These are phyloP conservation scores for Musa beccarii DNA, from an alignment of 176 grass and related monocot genomes.

Conservation along the genomic window DNA sequence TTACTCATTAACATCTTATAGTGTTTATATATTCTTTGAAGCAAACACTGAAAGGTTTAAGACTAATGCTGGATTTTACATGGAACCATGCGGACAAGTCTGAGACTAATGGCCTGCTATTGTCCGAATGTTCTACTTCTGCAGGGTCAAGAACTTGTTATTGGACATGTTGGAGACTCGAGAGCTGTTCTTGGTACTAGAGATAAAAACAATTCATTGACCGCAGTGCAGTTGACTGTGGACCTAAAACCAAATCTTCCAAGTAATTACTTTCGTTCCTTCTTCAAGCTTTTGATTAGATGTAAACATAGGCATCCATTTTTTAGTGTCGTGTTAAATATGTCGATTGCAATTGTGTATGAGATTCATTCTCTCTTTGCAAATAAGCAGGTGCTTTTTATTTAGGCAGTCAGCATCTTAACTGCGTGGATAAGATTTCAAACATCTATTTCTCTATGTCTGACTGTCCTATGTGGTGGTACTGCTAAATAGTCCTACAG, in stretches of 20 bases:
- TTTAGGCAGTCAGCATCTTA: no score
- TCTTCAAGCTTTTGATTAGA: neutral
- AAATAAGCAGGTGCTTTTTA: no score
- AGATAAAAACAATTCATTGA: conserved; percentile 49
- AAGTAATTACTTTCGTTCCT: conserved; percentile 32
- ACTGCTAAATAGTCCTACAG: no score
- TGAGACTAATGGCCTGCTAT: neutral
- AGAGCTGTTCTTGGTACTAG: conserved; percentile 70
- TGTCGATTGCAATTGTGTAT: neutral
- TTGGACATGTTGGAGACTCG: conserved; percentile 80
- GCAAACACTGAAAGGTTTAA: no score
- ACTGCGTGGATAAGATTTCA: no score
- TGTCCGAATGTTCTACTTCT: conserved; percentile 5
- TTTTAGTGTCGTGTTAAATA: neutral
- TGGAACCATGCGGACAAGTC: no score
- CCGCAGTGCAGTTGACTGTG: conserved; percentile 69
- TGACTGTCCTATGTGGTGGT: no score
- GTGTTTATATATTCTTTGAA: neutral
- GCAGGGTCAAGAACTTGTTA: conserved; percentile 79
- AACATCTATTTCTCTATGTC: no score
- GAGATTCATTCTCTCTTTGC: neutral
- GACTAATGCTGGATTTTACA: no score
- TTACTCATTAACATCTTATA: conserved; percentile 1
- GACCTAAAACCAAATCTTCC: conserved; percentile 91
- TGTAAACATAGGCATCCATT: neutral